Conservation (phyloP, 176 grass and related monocot species). For the Chrysopogon serrulatus region DNA sequence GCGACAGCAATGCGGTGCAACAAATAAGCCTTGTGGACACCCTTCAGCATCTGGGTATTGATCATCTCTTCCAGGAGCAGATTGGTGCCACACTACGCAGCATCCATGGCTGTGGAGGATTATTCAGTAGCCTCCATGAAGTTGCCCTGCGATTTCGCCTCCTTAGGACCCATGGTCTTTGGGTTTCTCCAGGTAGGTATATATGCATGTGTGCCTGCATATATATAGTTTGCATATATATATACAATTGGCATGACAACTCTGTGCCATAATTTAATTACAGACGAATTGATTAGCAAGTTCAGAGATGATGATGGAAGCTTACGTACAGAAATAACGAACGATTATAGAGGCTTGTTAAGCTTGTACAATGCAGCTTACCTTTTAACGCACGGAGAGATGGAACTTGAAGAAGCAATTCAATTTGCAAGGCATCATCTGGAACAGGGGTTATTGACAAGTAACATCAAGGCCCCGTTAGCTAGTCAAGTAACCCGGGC, state of each 20-base stretch:
- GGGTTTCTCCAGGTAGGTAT: background rate
- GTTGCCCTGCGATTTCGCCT: background rate
- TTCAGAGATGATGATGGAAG: constrained; percentile 3
- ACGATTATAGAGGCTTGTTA: constrained; percentile 11
- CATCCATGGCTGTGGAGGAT: background rate
- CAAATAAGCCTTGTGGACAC: background rate
- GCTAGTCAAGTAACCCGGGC: constrained; percentile 8
- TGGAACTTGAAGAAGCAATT: constrained; percentile 8
- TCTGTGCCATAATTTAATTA: background rate
- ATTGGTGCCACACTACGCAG: background rate
- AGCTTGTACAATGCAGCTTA: constrained; percentile 26
- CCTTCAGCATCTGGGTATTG: background rate
- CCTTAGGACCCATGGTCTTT: background rate
- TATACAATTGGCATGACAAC: background rate
- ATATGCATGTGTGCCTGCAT: background rate
- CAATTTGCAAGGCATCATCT: background rate
- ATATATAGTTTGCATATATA: background rate
- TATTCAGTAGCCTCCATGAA: background rate
- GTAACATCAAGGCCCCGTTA: background rate
- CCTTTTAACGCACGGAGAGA: constrained; percentile 8
- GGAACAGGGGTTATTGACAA: background rate
- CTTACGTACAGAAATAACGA: background rate
- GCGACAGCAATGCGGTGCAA: background rate
- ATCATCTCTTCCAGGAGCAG: background rate
- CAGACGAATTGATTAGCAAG: background rate